Conservation (phyloP, 164 flowering plant species). For the Magnolia changhungtana region DNA sequence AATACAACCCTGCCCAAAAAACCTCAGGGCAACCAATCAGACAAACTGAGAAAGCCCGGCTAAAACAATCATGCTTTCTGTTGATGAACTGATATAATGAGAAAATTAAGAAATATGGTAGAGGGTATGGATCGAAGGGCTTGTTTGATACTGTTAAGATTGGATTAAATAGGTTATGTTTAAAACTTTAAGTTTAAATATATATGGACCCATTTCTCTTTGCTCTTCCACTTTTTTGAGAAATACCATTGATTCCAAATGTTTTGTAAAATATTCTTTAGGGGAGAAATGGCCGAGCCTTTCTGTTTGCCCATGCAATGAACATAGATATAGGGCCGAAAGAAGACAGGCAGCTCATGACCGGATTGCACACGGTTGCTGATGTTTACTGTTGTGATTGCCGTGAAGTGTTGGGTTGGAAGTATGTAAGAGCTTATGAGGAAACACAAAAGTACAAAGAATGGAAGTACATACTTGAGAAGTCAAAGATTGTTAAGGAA, state of each 20-base stretch:
- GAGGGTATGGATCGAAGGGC: neutral
- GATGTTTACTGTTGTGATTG: constrained; percentile 52
- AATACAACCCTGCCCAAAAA: too few relatives aligned
- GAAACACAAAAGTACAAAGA: constrained; percentile 62
- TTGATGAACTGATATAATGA: neutral
- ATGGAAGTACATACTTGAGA: constrained; percentile 60
- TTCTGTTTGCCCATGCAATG: constrained; percentile 56
- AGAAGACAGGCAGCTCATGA: constrained; percentile 50
- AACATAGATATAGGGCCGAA: constrained; percentile 47
- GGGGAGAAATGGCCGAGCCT: constrained; percentile 55
- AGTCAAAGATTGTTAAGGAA: constrained; percentile 47
- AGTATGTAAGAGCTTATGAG: constrained; percentile 53
- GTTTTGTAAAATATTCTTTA: constrained; percentile 7
- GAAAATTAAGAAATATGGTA: neutral
- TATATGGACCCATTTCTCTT: too few relatives aligned
- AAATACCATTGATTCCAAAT: neutral
- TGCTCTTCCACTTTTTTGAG: neutral
- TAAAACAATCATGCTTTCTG: neutral
- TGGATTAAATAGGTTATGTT: too few relatives aligned
- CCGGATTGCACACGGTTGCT: constrained; percentile 59
- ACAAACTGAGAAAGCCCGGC: too few relatives aligned
- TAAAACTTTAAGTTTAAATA: too few relatives aligned
- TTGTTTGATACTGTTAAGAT: neutral
- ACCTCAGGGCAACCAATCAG: too few relatives aligned
- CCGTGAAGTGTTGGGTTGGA: constrained; percentile 58